Evolutionary conservation across 2,329 filamentous ascomycete species (phyloP), one percentile per base, ranked within the genome.

Genomic region (Aspergillus awamori): DNA sequence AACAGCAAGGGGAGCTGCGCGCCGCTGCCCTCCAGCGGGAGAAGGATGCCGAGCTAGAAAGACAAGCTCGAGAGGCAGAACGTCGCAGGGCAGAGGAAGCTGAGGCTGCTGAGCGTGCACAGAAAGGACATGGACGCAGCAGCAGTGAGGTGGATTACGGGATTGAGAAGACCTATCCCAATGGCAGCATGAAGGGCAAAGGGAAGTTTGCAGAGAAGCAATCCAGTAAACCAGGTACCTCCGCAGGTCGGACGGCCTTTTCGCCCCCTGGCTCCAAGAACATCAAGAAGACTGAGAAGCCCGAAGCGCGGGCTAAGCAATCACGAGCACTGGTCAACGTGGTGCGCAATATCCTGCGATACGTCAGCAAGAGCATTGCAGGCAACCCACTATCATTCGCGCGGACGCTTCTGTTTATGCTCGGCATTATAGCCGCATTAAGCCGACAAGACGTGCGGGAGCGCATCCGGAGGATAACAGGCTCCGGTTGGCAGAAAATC

Each of bases 401-500:
- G 36, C 80, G 86, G 61, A 86, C 91, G 4, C 69, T 98, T 53
- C 85, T 93, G 15, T 97, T 98, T 72, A 75, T 97, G 24, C 78
- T 93, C 39, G 91, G 91, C 2, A 83, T 99, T 63, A 72, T 96
- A 30, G 77, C 94, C 64, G 86, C 95, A 65, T 81, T 97, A 62
- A 89, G 91, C 60, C 85, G 91, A 69, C 84, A 86, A 69, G 89
- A 90, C 71, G 81, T 96, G 13, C 86, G 93, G 43, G 88, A 96
- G 67, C 85, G 90, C 65, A 76, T 97, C 38, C 84, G 87, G 73
- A 84, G 88, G 58, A 81, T 93, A 39, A 72, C 96, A 47, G 85
- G 84, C 41, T 81, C 84, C 28, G 87, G 87, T 8, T 96, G 92
- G 92, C 85, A 86, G 58, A 97, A 96, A 79, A 80, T 97, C 43